Evolutionary conservation across 768 basidiomycete genomes (phyloP).

Genomic region (Exsudoporus frostii): DNA sequence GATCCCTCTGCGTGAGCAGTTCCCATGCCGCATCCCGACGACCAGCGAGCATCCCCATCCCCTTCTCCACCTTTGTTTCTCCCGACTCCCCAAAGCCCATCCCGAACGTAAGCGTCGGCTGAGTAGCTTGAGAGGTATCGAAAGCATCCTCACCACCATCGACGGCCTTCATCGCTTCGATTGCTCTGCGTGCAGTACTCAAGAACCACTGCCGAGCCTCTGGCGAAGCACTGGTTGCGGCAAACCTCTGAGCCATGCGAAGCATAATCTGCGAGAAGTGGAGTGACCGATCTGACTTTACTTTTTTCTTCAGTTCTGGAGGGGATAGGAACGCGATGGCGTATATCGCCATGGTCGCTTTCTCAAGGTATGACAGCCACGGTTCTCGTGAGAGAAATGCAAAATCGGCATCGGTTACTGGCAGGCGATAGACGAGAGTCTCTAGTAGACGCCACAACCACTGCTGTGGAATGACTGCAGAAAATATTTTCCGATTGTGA

Average conservation of each 20-base stretch:
- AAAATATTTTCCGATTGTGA: constrained; percentile 70
- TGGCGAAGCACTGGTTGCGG: constrained; percentile 41
- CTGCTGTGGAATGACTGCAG: constrained; percentile 52
- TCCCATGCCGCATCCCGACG: constrained; percentile 71
- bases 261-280: constrained; percentile 71
- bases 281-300: constrained; percentile 63
- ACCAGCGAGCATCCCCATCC: constrained; percentile 71
- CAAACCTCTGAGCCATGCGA: constrained; percentile 64
- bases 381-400: constrained; percentile 56
- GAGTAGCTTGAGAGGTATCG: constrained; percentile 57
- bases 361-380: constrained; percentile 81
- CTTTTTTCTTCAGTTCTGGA: constrained; percentile 63
- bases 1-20: constrained; percentile 65
- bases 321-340: constrained; percentile 82
- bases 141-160: constrained; percentile 76
- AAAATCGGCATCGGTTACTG: constrained; percentile 74
- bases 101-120: constrained; percentile 72
- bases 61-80: constrained; percentile 62
- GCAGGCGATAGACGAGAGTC: constrained; percentile 79
- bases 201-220: constrained; percentile 54
- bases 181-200: constrained; percentile 58
- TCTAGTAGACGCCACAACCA: constrained; percentile 64
- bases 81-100: constrained; percentile 79
- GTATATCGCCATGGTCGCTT: constrained; percentile 78
- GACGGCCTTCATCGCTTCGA: constrained; percentile 76